Evolutionary conservation across 495 filamentous ascomycete species (phyloP), one percentile per base, ranked within the genome.

Genomic region (Xylaria telfairii): DNA sequence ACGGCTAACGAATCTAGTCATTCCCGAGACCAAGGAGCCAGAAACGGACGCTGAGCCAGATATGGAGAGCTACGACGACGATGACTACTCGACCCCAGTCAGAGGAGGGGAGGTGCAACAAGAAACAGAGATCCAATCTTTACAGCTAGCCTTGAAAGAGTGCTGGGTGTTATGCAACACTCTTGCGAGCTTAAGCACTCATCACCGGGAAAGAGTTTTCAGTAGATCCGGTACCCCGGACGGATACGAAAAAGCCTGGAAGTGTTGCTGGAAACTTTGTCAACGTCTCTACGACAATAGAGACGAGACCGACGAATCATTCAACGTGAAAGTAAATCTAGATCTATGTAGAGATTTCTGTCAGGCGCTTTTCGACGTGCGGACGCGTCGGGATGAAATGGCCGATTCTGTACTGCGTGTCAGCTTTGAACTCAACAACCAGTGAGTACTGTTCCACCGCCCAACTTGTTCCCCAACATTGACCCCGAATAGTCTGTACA

Each of bases 101-200:
- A 79, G 80, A 61, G 74, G 65, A 61, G 74, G 65, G n/a, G 73
- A 75, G 51, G 82, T 85, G 61, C 81, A 84, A 65, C 87, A 34
- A 28, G 21, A 62, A 62, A 39, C 34, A 42, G 93, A 96, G 78
- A 85, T 95, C 62, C 87, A 81, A 44, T 90, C 91, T 19, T 83
- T 97, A n/a, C 90, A 86, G 70, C 87, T 89, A 28, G 94, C 93
- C 0, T 85, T 97, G 13, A 89, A 90, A 71, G 94, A 97, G 83
- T 97, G 94, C 80, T 97, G 94, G 94, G 96, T 93, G 1, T 81
- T 97, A 44, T 97, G 94, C 81, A 97, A 97, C 79, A 96, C 94
- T 0, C 82, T 97, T 49, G 93, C 94, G 28, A 91, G 86, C 64
- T 84, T 97, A 32, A 96, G 94, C 81, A 93, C 91, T 24, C 92